Evolutionary conservation across 2,329 filamentous ascomycete genomes (phyloP), one percentile per base, ranked within the genome.

Genomic region (Ambrosiella xylebori): DNA sequence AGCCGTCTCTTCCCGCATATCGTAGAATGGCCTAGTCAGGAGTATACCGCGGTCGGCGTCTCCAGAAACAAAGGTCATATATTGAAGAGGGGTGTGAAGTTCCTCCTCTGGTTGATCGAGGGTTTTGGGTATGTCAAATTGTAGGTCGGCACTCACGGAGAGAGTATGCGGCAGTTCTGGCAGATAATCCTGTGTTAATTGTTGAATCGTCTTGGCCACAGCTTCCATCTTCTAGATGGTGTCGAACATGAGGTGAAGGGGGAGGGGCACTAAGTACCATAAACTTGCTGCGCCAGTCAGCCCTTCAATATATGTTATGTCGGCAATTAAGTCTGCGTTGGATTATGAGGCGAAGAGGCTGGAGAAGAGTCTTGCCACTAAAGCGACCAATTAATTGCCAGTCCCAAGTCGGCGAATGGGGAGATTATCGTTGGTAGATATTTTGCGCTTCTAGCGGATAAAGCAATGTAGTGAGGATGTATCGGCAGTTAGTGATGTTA

Each of bases 41-140:
- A 81, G 73, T 49, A 79, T 69, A 61, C 78, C 78, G 64, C 78
- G 77, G 63, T 81, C 77, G 60, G 74, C 76, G 64, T 79, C 76
- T 61, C 58, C 54, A 44, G 76, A 78, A 54, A 80, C 66, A 60
- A 78, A 75, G 27, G 78, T 81, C 63, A 73, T 74, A 68, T 80
- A 81, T 64, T 81, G 77, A 7, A 81, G 70, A 19, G 71, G 73
- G 61, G 70, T 70, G 59, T 69, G 69, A 52, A 74, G 71, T 68
- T 75, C 75, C 68, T 77, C 75, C 66, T 77, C 75, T 63, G 70
- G 66, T 45, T 67, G 64, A 61, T 71, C 68, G 63, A 71, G 71
- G 61, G 71, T 71, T 56, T 72, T 68, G 59, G 69, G 69, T 45
- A 69, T 66, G 57, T 70, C 71, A 62, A 75, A 79, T 64, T 71